A percentile compares a stretch with the other conserved stretches of the same genome.
phyloP scores from a whole-genome alignment of 495 filamentous ascomycete species.

The Cryomyces antarcticus region DNA sequence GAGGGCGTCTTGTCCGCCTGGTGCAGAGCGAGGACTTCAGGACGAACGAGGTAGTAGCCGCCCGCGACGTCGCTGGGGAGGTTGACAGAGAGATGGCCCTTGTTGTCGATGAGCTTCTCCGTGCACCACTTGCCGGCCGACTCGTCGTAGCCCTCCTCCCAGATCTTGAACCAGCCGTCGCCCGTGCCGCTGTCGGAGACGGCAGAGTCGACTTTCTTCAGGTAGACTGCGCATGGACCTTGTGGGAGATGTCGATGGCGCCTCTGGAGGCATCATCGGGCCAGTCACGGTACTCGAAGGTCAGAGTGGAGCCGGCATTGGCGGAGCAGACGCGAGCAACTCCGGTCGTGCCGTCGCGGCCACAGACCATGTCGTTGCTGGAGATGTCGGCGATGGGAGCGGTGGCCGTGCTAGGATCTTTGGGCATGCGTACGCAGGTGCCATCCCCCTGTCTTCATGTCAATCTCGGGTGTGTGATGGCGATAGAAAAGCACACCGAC shows the following conservation, averaged over 20 bases:
- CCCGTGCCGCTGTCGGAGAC: constrained; percentile 23
- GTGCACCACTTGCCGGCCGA: constrained; percentile 39
- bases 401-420: constrained; percentile 25
- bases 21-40: constrained; percentile 50
- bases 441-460: constrained; percentile 38
- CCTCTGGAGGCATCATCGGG: constrained; percentile 34
- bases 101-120: constrained; percentile 40
- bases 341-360: constrained; percentile 34
- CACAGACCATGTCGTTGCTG: constrained; percentile 50
- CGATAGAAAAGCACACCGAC: not conserved
- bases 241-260: constrained; percentile 39
- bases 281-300: constrained; percentile 41
- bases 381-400: constrained; percentile 30
- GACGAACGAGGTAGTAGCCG: constrained; percentile 48
- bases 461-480: not conserved
- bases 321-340: constrained; percentile 38
- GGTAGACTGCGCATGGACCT: constrained; percentile 51
- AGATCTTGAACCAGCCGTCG: constrained; percentile 67
- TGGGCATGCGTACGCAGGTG: constrained; percentile 46
- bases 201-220: constrained; percentile 31
- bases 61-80: constrained; percentile 38
- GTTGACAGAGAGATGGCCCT: constrained; percentile 37
- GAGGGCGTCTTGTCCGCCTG: constrained; percentile 25
- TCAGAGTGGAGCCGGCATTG: constrained; percentile 31
- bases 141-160: constrained; percentile 39